Evolutionary conservation across 257 asterid genomes (phyloP).

Genomic region (Thymus quinquecostatus): DNA sequence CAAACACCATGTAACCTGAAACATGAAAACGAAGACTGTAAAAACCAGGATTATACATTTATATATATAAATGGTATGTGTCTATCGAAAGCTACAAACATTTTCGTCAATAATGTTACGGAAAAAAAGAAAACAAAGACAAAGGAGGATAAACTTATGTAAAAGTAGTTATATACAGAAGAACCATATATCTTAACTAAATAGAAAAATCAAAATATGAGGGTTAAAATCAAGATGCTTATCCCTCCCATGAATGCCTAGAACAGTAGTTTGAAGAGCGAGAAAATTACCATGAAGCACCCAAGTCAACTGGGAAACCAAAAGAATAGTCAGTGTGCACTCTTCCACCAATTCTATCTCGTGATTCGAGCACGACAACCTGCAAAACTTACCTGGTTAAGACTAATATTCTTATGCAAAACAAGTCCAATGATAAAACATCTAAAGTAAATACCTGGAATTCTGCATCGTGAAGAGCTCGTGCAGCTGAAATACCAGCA

Average conservation of each 20-base stretch:
- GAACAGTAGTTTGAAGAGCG: not conserved
- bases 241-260: not conserved
- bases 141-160: not conserved
- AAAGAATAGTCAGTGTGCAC: slow-evolving; percentile 89
- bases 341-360: slow-evolving; percentile 96
- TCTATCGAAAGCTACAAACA: not conserved
- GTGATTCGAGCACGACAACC: slow-evolving; percentile 88
- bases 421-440: not conserved
- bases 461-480: slow-evolving; percentile 86
- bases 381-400: slow-evolving; percentile 35
- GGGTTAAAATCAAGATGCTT: not conserved
- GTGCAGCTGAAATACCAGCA: slow-evolving; percentile 92
- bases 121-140: not conserved
- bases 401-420: slow-evolving; percentile 20
- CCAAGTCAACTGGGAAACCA: slow-evolving; percentile 97
- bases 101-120: not conserved
- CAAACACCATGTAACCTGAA: slow-evolving; percentile 94
- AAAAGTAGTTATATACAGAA: not conserved
- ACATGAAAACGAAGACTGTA: slow-evolving; percentile 22
- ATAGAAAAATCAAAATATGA: not conserved
- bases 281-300: slow-evolving; percentile 86
- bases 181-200: not conserved
- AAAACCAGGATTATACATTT: not conserved
- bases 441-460: slow-evolving; percentile 55
- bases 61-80: too few relatives aligned